Percentiles rank a stretch among this genome's conserved stretches.
These are phyloP conservation scores for Zymoseptoria tritici DNA, from an alignment of 2,329 filamentous ascomycete species.

Conservation along the genomic window DNA sequence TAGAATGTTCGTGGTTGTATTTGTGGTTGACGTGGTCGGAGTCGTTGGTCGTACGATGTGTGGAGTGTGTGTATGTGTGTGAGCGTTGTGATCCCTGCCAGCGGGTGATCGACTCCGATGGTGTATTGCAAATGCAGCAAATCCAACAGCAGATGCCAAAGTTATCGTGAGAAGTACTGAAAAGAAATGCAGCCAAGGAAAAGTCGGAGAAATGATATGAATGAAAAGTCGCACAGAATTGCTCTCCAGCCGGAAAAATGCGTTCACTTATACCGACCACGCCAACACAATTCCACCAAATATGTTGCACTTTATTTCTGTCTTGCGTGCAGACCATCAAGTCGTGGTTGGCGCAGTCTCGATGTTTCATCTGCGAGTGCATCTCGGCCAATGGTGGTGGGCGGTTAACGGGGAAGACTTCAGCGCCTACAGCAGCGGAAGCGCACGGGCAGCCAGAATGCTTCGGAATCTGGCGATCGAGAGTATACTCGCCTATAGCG, in stretches of 20 bases:
- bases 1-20: not conserved
- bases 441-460: constrained; percentile 11
- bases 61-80: too few species aligned
- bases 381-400: constrained; percentile 14
- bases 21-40: too few species aligned
- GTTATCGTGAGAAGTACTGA: constrained; percentile 2
- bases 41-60: too few species aligned
- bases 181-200: constrained; percentile 9
- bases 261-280: constrained; percentile 2
- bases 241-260: not conserved
- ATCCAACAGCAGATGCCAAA: not conserved
- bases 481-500: not conserved
- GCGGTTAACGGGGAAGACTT: constrained; percentile 16
- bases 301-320: constrained; percentile 11
- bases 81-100: constrained; percentile 18
- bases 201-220: constrained; percentile 5
- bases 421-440: constrained; percentile 17
- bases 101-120: constrained; percentile 16
- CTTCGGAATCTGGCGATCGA: not conserved
- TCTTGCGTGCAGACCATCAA: not conserved
- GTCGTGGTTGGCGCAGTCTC: not conserved
- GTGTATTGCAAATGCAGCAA: not conserved
- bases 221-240: not conserved
- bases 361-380: not conserved
- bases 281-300: constrained; percentile 3